Evolutionary conservation across 305 asterid species (phyloP).

Genomic region (Fraxinus ornus): DNA sequence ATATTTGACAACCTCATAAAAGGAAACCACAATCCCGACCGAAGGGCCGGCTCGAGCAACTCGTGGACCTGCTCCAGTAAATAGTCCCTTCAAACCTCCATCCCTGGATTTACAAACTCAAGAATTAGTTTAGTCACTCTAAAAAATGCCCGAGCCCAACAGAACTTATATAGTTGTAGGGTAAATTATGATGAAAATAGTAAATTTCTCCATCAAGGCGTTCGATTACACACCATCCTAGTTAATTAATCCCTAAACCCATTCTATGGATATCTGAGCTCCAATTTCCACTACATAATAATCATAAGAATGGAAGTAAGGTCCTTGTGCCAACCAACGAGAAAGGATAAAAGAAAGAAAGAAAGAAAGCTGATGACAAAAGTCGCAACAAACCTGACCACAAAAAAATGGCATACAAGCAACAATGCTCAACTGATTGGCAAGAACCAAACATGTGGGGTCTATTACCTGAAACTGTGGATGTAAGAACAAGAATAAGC

Average conservation of each 20-base stretch:
- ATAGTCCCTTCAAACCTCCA: conserved; percentile 69
- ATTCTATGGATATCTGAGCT: not conserved
- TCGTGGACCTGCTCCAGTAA: conserved; percentile 71
- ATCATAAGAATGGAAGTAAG: not conserved
- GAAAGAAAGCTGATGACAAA: not conserved
- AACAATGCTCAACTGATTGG: not conserved
- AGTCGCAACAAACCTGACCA: not conserved
- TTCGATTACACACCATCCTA: not conserved
- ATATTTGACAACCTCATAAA: conserved; percentile 72
- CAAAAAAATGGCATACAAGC: not conserved
- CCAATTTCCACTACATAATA: not conserved
- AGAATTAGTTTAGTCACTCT: not conserved
- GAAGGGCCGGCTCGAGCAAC: conserved; percentile 84
- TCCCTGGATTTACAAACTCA: conserved; percentile 42
- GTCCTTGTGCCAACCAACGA: not conserved
- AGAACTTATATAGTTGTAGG: not conserved
- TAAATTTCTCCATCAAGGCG: not conserved
- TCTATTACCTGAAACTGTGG: not conserved
- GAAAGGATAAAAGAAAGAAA: not conserved
- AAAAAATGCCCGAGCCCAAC: not conserved
- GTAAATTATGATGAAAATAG: not conserved
- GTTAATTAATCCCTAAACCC: not conserved
- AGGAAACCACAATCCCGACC: conserved; percentile 82
- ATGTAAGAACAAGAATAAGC: not conserved
- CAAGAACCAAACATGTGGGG: not conserved